A percentile compares a stretch with the other conserved stretches of the same genome.
phyloP scores from a whole-genome alignment of 2,329 filamentous ascomycete genomes.

The Trichoderma sp. region DNA sequence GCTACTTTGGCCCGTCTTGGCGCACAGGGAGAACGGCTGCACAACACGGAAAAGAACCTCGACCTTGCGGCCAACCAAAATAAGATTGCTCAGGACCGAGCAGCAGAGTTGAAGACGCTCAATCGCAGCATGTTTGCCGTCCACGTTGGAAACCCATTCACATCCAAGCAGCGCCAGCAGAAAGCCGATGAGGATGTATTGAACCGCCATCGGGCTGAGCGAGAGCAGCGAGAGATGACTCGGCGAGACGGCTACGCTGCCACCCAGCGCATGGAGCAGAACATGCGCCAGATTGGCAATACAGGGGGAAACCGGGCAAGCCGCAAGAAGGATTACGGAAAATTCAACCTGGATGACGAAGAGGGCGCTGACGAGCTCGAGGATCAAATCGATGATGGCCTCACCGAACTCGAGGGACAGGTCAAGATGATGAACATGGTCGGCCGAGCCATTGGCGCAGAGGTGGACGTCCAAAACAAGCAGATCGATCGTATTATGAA shows the following conservation, averaged over 20 bases:
- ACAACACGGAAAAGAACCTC: conserved; percentile 81
- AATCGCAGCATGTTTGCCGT: conserved; percentile 92
- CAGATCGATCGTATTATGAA: conserved; percentile 72
- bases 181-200: conserved; percentile 69
- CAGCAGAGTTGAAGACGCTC: conserved; percentile 78
- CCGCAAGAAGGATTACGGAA: conserved; percentile 51
- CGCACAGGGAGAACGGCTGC: conserved; percentile 75
- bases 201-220: conserved; percentile 66
- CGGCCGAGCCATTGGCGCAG: conserved; percentile 71
- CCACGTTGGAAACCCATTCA: conserved; percentile 77
- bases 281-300: conserved; percentile 46
- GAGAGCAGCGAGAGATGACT: conserved; percentile 65
- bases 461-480: conserved; percentile 76
- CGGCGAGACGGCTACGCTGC: conserved; percentile 53
- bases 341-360: conserved; percentile 77
- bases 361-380: conserved; percentile 53
- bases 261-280: conserved; percentile 56
- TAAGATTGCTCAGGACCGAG: conserved; percentile 74
- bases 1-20: conserved; percentile 73
- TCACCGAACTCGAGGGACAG: conserved; percentile 69
- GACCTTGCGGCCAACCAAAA: conserved; percentile 78
- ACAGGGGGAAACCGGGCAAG: conserved; percentile 35
- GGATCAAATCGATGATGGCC: conserved; percentile 57
- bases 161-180: conserved; percentile 63
- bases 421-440: conserved; percentile 72